Percentiles rank a stretch among this genome's conserved stretches.
Evolutionary conservation across 2,329 filamentous ascomycete species (phyloP).

Genomic region (Paraconiothyrium sp.): DNA sequence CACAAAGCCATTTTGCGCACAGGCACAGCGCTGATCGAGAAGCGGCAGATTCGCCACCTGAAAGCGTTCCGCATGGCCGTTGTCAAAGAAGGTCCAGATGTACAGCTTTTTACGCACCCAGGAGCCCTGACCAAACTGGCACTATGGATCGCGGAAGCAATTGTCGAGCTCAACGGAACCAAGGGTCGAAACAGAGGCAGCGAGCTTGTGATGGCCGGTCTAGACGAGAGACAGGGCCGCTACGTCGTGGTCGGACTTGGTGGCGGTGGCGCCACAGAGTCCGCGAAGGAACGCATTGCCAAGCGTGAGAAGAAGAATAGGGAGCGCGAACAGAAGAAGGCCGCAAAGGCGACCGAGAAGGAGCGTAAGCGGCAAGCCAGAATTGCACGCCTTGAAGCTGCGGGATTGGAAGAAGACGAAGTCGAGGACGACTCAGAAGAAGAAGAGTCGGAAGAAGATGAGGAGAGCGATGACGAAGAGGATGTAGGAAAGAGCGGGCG

Average conservation of each 20-base stretch:
- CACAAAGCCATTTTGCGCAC: constrained; percentile 93
- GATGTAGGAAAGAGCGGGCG: constrained; percentile 75
- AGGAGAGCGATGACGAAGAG: constrained; percentile 62
- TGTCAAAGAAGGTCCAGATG: constrained; percentile 93
- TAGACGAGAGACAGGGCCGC: constrained; percentile 86
- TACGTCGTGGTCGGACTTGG: constrained; percentile 95
- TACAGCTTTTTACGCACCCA: constrained; percentile 89
- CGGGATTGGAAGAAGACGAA: constrained; percentile 70
- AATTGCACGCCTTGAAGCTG: constrained; percentile 49
- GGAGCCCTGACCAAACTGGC: constrained; percentile 93
- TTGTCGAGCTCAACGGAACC: constrained; percentile 82
- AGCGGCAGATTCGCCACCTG: constrained; percentile 91
- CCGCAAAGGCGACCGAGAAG: constrained; percentile 68
- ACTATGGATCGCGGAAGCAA: constrained; percentile 91
- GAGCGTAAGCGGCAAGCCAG: constrained; percentile 66
- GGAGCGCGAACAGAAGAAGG: constrained; percentile 55
- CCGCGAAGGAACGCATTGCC: constrained; percentile 68
- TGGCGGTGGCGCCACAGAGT: constrained; percentile 77
- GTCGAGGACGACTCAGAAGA: constrained; percentile 67
- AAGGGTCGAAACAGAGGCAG: constrained; percentile 77
- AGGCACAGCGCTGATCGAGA: constrained; percentile 88
- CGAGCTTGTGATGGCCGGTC: constrained; percentile 86
- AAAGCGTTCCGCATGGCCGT: constrained; percentile 94
- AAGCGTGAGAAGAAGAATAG: constrained; percentile 73
- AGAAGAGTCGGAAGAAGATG: constrained; percentile 56